phyloP scores from a whole-genome alignment of 352 stramenopile genomes.

The Globisporangium echinulatum region DNA sequence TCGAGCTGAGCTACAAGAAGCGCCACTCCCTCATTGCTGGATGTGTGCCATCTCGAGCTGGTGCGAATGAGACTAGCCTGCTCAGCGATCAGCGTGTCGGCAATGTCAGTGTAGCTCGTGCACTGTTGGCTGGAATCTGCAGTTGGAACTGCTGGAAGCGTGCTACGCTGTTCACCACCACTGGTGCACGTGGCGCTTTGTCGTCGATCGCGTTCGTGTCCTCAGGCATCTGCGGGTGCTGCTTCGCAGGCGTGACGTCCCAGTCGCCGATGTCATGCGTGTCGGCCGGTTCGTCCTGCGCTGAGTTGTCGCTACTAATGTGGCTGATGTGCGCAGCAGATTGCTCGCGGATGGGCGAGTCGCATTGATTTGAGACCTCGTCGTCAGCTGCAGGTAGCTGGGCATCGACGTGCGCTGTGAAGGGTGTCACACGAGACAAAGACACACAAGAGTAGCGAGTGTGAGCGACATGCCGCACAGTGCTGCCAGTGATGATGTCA shows the following conservation, averaged over 20 bases:
- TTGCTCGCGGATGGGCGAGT: constrained; percentile 18
- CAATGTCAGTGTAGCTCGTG: neutral
- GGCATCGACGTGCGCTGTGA: constrained; percentile 19
- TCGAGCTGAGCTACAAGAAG: too few species aligned
- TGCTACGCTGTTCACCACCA: constrained; percentile 18
- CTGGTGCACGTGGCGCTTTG: constrained; percentile 5
- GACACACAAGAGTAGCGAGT: neutral
- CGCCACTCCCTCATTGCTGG: too few species aligned
- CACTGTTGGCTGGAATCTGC: constrained; percentile 44
- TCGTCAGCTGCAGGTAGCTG: constrained; percentile 11
- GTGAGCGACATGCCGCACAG: neutral
- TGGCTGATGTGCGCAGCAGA: neutral
- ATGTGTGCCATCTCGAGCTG: too few species aligned
- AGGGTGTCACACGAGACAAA: neutral
- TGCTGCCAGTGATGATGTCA: too few species aligned
- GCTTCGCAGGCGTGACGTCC: constrained; percentile 10
- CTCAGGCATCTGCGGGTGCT: constrained; percentile 16
- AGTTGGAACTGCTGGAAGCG: constrained; percentile 46
- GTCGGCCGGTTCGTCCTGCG: neutral
- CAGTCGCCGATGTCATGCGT: constrained; percentile 4
- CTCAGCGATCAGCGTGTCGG: too few species aligned
- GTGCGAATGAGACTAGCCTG: too few species aligned
- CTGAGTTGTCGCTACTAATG: too few species aligned
- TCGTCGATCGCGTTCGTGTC: constrained; percentile 9
- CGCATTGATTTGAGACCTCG: constrained; percentile 44